Evolutionary conservation across 257 asterid species (phyloP), one percentile per base, ranked within the genome.

Genomic region (Solanum medicagineum): DNA sequence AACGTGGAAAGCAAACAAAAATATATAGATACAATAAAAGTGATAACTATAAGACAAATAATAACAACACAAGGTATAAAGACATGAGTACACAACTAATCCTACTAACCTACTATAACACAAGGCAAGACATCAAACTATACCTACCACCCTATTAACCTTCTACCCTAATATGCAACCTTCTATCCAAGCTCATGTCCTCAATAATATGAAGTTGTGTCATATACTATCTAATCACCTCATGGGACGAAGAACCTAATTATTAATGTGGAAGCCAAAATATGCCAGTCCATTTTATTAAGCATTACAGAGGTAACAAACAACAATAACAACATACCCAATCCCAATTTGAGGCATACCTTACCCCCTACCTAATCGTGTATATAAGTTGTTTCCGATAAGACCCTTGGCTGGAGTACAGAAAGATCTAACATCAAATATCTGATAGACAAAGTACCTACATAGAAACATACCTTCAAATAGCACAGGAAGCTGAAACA

Each of bases 401-500:
- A 59, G 24, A 60, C 8, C 32, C 66, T 60, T 29, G 5, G 29
- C 66, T 60, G 15, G 26, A 10, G 54, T 5, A 19, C 12, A 10
- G 51, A 40, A 70, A 19, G 54, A 5, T 70, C 54, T 70, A 70
- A 70, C 32, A 70, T 70, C 54, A 70, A 42, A 70, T 29, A 70
- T 42, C 17, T 70, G 29, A 70, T 19, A 26, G 16, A 42, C 29
- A 70, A 70, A 36, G 19, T 16, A 70, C 45, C 53, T 3, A 70
- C 26, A 70, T 9, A 40, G 9, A 40, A 36, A 19, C 22, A 44
- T 84, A 93, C 97, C 98, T 89, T 94, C 91, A 91, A 94, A 93
- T 80, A 94, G 71, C 83, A 85, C 98, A 81, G 97, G 97, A 82
- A 93, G 93, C 93, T 93, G 98, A 87, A 94, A 94, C 17, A 93